phyloP scores from a whole-genome alignment of 2,329 filamentous ascomycete species.

The Teratosphaeria gauchensis region DNA sequence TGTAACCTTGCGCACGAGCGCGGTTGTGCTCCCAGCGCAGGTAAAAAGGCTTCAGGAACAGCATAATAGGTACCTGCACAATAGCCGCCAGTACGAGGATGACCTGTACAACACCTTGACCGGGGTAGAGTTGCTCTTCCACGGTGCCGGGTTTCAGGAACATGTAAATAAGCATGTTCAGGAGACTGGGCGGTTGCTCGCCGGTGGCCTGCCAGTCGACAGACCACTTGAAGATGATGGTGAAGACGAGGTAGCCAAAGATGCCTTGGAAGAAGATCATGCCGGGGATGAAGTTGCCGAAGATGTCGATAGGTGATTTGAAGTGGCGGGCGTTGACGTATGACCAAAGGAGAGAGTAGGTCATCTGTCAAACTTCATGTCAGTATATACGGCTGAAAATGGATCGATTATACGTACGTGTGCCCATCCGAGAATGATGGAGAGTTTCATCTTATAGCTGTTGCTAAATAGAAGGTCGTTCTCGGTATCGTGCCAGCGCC shows the following conservation, averaged over 20 bases:
- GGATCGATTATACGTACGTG: slow-evolving; percentile 43
- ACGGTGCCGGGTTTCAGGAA: slow-evolving; percentile 77
- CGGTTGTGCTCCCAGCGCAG: slow-evolving; percentile 89
- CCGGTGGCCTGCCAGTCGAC: slow-evolving; percentile 60
- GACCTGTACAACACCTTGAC: slow-evolving; percentile 68
- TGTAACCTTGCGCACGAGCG: slow-evolving; percentile 79
- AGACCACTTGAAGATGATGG: slow-evolving; percentile 95
- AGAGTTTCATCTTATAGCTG: slow-evolving; percentile 99
- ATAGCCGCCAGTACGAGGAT: slow-evolving; percentile 73
- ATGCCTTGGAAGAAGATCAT: slow-evolving; percentile 99
- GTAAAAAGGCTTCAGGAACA: slow-evolving; percentile 94
- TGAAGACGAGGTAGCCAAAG: slow-evolving; percentile 89
- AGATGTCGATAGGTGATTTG: slow-evolving; percentile 89
- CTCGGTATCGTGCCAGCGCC: slow-evolving; percentile 91
- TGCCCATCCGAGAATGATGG: slow-evolving; percentile 91
- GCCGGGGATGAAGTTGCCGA: slow-evolving; percentile 92
- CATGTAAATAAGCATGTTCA: slow-evolving; percentile 99
- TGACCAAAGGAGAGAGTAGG: slow-evolving; percentile 87
- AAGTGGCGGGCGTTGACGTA: slow-evolving; percentile 93
- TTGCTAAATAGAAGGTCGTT: slow-evolving; percentile 94
- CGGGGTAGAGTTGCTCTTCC: slow-evolving; percentile 63
- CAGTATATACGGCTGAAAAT: background rate
- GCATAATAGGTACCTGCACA: slow-evolving; percentile 75
- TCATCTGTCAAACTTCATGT: slow-evolving; percentile 52
- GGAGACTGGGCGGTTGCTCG: slow-evolving; percentile 64